A percentile compares a stretch with the other conserved stretches of the same genome.
These are phyloP conservation scores for Saprolegnia diclina DNA, from an alignment of 352 stramenopile species.

Conservation along the genomic window DNA sequence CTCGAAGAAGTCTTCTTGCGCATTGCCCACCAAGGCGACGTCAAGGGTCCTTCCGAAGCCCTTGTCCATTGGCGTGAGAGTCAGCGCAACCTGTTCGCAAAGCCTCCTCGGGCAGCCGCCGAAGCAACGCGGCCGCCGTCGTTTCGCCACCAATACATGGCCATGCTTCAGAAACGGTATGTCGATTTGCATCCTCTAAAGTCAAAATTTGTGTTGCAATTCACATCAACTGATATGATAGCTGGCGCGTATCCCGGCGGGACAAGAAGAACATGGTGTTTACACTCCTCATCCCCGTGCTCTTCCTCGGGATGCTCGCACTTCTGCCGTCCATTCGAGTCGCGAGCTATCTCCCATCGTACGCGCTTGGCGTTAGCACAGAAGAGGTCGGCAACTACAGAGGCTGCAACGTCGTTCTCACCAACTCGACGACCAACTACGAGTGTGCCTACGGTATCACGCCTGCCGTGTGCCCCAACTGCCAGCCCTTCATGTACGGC, in stretches of 20 bases:
- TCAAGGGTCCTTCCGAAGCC: not conserved
- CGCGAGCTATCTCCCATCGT: constrained; percentile 32
- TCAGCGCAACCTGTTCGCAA: not conserved
- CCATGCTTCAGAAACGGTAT: constrained; percentile 47
- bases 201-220: not conserved
- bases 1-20: constrained; percentile 98
- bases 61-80: not conserved
- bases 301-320: constrained; percentile 50
- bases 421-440: not conserved
- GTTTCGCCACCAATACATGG: constrained; percentile 41
- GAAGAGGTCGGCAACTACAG: constrained; percentile 5
- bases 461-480: not conserved
- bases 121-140: constrained; percentile 4
- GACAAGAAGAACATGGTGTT: constrained; percentile 61
- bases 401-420: not conserved
- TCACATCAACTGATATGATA: constrained; percentile 1
- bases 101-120: not conserved
- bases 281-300: constrained; percentile 49
- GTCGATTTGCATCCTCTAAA: not conserved
- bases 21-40: constrained; percentile 42
- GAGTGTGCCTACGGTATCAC: constrained; percentile 1
- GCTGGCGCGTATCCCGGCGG: constrained; percentile 48
- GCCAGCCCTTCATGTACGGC: constrained; percentile 2
- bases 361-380: not conserved
- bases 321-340: constrained; percentile 50